A percentile compares a stretch with the other conserved stretches of the same genome.
These are phyloP conservation scores for Sporothrix pallida DNA, from an alignment of 2,329 filamentous ascomycete species.

Conservation along the genomic window DNA sequence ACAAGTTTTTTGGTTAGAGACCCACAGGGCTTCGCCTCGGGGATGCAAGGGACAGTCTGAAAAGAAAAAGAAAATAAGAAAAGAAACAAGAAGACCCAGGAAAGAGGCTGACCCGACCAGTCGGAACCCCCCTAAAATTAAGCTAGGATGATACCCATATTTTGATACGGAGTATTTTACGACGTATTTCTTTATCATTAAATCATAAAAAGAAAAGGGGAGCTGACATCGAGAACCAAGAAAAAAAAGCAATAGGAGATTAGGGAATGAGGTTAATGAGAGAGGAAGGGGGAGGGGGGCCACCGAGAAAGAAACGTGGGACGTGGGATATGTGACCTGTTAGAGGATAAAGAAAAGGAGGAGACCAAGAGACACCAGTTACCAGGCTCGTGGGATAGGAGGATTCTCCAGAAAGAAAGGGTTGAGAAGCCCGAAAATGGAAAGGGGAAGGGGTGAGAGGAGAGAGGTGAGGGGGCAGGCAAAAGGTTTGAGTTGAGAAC, in stretches of 20 bases:
- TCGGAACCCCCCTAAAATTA: neutral
- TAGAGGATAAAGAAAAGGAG: neutral
- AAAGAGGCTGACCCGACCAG: constrained; percentile 1
- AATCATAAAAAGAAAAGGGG: neutral
- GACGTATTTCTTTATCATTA: too few species aligned
- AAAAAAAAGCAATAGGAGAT: too few species aligned
- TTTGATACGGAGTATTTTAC: neutral
- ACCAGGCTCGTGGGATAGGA: constrained; percentile 5
- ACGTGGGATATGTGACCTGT: neutral
- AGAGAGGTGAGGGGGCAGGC: too few species aligned
- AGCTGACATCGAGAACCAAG: neutral
- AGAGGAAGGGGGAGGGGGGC: neutral
- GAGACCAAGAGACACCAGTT: neutral
- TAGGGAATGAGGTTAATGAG: too few species aligned
- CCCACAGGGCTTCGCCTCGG: neutral
- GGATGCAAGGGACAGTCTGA: neutral
- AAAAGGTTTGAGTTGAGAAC: neutral
- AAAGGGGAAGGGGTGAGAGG: neutral
- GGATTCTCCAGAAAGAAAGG: neutral
- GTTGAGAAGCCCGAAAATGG: too few species aligned
- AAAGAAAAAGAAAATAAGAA: neutral
- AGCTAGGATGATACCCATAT: neutral
- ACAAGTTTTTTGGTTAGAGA: neutral
- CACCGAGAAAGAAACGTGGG: constrained; percentile 12
- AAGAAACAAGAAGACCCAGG: neutral